Evolutionary conservation across 2,329 filamentous ascomycete genomes (phyloP).

Genomic region (Pyricularia grisea): DNA sequence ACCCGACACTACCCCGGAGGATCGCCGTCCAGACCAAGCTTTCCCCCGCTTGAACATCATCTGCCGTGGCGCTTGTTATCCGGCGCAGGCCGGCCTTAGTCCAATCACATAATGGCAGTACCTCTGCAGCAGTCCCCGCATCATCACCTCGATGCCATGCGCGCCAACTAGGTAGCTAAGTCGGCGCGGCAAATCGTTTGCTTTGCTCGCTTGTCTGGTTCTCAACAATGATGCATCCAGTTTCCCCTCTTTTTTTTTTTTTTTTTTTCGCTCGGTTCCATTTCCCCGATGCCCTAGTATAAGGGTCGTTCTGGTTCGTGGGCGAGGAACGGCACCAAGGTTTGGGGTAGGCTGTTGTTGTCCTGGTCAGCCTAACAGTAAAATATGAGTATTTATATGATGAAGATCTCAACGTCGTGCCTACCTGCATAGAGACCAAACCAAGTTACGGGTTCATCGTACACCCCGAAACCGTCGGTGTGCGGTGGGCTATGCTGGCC

Average conservation of each 20-base stretch:
- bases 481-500: too few species aligned
- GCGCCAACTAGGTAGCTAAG: background rate
- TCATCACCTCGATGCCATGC: background rate
- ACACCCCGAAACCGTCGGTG: too few species aligned
- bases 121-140: background rate
- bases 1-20: background rate
- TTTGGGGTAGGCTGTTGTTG: background rate
- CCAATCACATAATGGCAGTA: background rate
- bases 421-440: too few species aligned
- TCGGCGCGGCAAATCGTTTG: background rate
- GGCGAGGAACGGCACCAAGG: background rate
- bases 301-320: background rate
- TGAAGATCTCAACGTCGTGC: too few species aligned
- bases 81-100: background rate
- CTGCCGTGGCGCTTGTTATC: background rate
- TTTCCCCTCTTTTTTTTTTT: background rate
- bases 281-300: background rate
- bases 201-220: background rate
- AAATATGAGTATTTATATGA: too few species aligned
- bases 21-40: background rate
- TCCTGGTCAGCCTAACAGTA: background rate
- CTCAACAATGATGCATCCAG: background rate
- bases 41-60: background rate
- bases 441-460: too few species aligned
- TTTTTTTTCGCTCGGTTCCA: background rate